Conservation (phyloP, 2,329 filamentous ascomycete species). For the Alternaria rosae region DNA sequence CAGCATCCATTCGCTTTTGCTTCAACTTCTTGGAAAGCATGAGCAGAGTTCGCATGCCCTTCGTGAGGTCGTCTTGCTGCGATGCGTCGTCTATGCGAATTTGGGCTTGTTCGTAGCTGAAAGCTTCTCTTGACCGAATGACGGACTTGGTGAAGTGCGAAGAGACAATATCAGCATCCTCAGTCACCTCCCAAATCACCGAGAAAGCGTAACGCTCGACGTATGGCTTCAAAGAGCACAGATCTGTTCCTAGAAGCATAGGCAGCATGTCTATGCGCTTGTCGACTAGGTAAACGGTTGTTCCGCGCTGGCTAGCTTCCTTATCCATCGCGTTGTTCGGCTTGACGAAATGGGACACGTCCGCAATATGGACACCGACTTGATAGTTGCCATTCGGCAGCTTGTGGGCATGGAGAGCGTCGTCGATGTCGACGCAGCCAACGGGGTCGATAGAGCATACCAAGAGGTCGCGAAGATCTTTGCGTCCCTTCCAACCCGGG, state of each 20-base stretch:
- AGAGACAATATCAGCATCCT: conserved; percentile 82
- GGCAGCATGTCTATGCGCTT: conserved; percentile 99
- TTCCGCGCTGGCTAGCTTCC: conserved; percentile 91
- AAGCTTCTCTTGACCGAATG: conserved; percentile 94
- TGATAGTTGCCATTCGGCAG: conserved; percentile 94
- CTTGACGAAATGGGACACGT: conserved; percentile 99
- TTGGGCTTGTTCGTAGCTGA: conserved; percentile 97
- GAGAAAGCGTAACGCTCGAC: conserved; percentile 76
- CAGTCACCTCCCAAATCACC: conserved; percentile 78
- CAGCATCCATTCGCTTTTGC: conserved; percentile 92
- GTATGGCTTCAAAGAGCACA: conserved; percentile 96
- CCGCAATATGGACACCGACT: conserved; percentile 97
- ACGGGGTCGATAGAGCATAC: conserved; percentile 98
- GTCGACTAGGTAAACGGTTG: conserved; percentile 96
- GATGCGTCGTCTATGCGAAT: conserved; percentile 88
- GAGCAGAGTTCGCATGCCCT: conserved; percentile 86
- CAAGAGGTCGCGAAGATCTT: conserved; percentile 82
- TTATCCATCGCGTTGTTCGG: conserved; percentile 97
- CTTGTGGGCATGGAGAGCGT: conserved; percentile 85
- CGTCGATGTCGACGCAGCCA: conserved; percentile 97
- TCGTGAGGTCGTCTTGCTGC: conserved; percentile 87
- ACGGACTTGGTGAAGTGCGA: conserved; percentile 97
- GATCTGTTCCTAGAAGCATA: conserved; percentile 90
- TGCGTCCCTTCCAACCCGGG: conserved; percentile 83
- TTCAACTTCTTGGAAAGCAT: conserved; percentile 90